Base-by-base conservation (phyloP, 78 protist species). In the Speleostelium caveatum region DNA sequence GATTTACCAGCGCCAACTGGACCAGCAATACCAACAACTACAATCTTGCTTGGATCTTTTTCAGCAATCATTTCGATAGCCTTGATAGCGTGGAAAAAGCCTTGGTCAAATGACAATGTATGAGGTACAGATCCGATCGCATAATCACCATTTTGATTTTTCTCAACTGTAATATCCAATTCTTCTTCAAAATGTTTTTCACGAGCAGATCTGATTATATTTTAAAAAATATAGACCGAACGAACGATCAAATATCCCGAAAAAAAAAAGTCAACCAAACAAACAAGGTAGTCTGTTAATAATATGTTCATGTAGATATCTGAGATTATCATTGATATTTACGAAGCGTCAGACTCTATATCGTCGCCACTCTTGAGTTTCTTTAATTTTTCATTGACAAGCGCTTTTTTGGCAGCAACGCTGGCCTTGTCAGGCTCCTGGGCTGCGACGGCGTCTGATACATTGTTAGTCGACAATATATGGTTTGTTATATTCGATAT, bases 1-100 rank as follows among this genome's bases (percentile, higher is more conserved):
- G 91, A 49, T 59, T 86, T 92, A 24, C 95, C 95, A 17, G 95
- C 83, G 42, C 95, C 95, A 61, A 75, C 79, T 60, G 95, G 93
- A 60, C 95, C 95, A 73, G 93, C 95, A 51, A 92, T 75, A 35
- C 92, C 95, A 38, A 92, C 74, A 36, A 86, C 56, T 8, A 83
- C 59, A n/a, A 42, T 22, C n/a, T 75, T 73, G 28, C 69, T 59
- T 69, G 76, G 76, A 58, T 68, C 75, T 28, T 53, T 38, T 67
- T 87, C 85, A 14, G 86, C 63, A 60, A 87, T 36, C 0, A 87
- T 28, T 51, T 87, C 89, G n/a, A 75, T 87, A 1, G 87, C 94
- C 4, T 86, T 35, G 49, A 75, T 59, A 12, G 87, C 85, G 59
- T 77, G 79, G 60, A 87, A 87, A 38, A 87, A 75, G 19, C 94